phyloP scores from a whole-genome alignment of 148 eudicot species.

The Camellia sinensis region DNA sequence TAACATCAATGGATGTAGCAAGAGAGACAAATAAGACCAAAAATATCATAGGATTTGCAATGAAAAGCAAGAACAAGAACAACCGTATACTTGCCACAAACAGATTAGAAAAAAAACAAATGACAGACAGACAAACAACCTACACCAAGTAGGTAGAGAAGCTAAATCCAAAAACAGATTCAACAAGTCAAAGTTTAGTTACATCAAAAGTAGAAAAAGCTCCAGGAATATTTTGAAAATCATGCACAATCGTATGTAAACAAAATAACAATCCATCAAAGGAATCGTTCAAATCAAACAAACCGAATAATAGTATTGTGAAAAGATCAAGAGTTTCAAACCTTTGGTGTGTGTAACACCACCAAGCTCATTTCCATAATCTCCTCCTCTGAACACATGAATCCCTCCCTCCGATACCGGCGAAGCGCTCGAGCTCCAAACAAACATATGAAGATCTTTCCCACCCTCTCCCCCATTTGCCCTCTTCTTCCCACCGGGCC shows the following conservation, averaged over 20 bases:
- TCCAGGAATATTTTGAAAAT: background rate
- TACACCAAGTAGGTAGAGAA: background rate
- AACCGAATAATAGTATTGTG: background rate
- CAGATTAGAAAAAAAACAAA: background rate
- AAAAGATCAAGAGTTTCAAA: slow-evolving; percentile 16
- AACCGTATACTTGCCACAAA: background rate
- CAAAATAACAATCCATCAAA: slow-evolving; percentile 9
- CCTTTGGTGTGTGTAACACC: slow-evolving; percentile 72
- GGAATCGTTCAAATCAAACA: background rate
- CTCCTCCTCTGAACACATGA: slow-evolving; percentile 75
- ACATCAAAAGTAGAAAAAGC: background rate
- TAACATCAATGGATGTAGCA: slow-evolving; percentile 18
- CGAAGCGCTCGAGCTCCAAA: slow-evolving; percentile 74
- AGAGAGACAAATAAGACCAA: slow-evolving; percentile 19
- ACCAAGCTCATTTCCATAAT: slow-evolving; percentile 54
- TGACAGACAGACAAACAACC: background rate
- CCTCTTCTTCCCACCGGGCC: slow-evolving; percentile 35
- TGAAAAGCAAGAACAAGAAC: background rate
- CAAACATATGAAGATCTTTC: slow-evolving; percentile 76
- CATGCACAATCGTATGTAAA: slow-evolving; percentile 1
- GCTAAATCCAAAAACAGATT: background rate
- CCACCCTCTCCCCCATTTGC: slow-evolving; percentile 49
- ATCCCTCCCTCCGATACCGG: slow-evolving; percentile 85
- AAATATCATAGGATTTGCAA: slow-evolving; percentile 22
- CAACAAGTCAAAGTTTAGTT: slow-evolving; percentile 20